Percentiles rank a stretch among this genome's conserved stretches.
Conservation (phyloP, 75 land plant species). For the Sequoiadendron giganteum region DNA sequence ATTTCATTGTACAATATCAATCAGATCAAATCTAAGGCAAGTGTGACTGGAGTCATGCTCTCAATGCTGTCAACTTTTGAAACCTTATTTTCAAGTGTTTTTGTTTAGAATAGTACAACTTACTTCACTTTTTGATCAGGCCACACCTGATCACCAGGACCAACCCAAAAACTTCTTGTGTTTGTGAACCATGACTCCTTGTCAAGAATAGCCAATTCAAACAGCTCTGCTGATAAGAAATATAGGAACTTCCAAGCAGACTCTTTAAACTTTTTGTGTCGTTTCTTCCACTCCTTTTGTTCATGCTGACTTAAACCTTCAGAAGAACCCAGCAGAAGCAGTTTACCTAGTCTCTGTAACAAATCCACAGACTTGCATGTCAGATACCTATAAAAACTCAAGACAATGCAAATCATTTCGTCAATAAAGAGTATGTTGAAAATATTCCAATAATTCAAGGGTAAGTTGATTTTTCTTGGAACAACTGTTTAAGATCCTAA, state of each 20-base stretch:
- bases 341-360: constrained; percentile 53
- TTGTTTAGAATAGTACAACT: constrained; percentile 12
- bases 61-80: background rate
- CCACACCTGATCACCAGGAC: constrained; percentile 93
- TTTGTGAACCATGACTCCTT: constrained; percentile 88
- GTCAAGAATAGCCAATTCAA: constrained; percentile 58
- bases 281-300: constrained; percentile 41
- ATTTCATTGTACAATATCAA: background rate
- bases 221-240: constrained; percentile 66
- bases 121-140: constrained; percentile 90
- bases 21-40: background rate
- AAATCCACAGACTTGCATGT: constrained; percentile 3
- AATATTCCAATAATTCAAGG: background rate
- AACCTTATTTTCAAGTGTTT: background rate
- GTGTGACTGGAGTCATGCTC: background rate
- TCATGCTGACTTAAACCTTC: constrained; percentile 18
- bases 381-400: background rate
- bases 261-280: constrained; percentile 80
- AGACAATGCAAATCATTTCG: background rate
- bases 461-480: background rate
- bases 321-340: constrained; percentile 29
- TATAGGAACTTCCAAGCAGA: constrained; percentile 93
- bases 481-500: background rate
- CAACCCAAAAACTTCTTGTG: constrained; percentile 77
- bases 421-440: background rate